A percentile compares a stretch with the other conserved stretches of the same genome.
phyloP scores from a whole-genome alignment of 2,329 filamentous ascomycete genomes.

The Epichloe brachyelytri region DNA sequence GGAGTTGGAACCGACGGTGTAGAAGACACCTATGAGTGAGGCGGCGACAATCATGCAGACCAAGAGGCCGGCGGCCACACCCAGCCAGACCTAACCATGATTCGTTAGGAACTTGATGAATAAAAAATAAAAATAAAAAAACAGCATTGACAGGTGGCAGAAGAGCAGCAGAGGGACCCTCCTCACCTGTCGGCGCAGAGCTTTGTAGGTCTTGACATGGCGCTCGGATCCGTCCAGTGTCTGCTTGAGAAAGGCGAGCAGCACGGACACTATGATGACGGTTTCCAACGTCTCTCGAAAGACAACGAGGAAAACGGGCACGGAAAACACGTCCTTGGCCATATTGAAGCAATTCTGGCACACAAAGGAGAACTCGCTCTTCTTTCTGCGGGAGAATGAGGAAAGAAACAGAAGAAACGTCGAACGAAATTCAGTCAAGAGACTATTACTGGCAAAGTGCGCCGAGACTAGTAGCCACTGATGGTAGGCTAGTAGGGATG shows the following conservation, averaged over 20 bases:
- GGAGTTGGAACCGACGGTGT: constrained; percentile 49
- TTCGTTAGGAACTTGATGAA: too few species aligned
- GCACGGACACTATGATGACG: constrained; percentile 74
- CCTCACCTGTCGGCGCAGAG: constrained; percentile 49
- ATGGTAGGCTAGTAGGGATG: too few species aligned
- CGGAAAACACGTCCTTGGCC: constrained; percentile 59
- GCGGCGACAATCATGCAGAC: constrained; percentile 53
- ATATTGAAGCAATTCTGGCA: constrained; percentile 21
- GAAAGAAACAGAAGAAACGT: neutral
- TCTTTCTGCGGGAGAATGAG: neutral
- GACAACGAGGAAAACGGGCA: constrained; percentile 80
- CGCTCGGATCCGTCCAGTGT: constrained; percentile 52
- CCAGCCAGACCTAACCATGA: constrained; percentile 39
- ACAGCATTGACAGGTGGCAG: rapidly evolving
- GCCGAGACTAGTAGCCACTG: too few species aligned
- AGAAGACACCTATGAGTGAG: constrained; percentile 61
- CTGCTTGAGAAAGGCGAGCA: constrained; percentile 76
- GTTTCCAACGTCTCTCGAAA: constrained; percentile 79
- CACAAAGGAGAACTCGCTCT: neutral
- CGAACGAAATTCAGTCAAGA: neutral
- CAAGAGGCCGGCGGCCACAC: constrained; percentile 46
- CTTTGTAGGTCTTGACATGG: constrained; percentile 52
- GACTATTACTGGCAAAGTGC: too few species aligned
- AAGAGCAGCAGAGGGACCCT: too few species aligned
- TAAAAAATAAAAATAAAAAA: too few species aligned